phyloP scores from a whole-genome alignment of 2,329 filamentous ascomycete species.

The Cercospora zeae-maydis region DNA sequence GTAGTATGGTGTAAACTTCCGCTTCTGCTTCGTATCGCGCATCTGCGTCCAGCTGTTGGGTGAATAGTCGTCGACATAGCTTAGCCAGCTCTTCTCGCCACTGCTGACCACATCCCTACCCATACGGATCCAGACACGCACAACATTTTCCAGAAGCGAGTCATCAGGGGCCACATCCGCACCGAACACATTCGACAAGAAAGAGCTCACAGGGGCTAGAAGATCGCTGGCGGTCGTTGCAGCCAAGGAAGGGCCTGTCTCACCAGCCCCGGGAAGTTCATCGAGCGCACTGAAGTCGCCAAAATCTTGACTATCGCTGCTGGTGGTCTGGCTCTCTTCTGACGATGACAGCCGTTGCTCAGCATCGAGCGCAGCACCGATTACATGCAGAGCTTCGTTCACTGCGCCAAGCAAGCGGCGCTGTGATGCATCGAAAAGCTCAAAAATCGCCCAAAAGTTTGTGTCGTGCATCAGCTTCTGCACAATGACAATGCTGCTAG shows the following conservation, averaged over 20 bases:
- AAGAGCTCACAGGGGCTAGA: slow-evolving; percentile 49
- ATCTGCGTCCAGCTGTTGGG: slow-evolving; percentile 50
- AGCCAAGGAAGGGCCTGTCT: neutral
- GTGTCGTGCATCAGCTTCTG: slow-evolving; percentile 42
- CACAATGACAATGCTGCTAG: slow-evolving; percentile 23
- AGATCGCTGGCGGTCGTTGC: slow-evolving; percentile 37
- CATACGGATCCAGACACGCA: slow-evolving; percentile 55
- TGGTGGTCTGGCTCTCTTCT: slow-evolving; percentile 37
- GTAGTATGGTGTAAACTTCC: slow-evolving; percentile 47
- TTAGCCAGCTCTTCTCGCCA: slow-evolving; percentile 49
- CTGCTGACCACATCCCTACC: slow-evolving; percentile 48
- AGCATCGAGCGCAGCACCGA: slow-evolving; percentile 41
- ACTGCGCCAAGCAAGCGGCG: slow-evolving; percentile 45
- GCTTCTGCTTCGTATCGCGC: slow-evolving; percentile 45
- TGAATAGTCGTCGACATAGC: slow-evolving; percentile 55
- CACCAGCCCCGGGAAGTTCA: slow-evolving; percentile 32
- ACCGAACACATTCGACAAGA: slow-evolving; percentile 61
- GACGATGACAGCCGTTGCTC: slow-evolving; percentile 21
- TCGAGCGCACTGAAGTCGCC: slow-evolving; percentile 57
- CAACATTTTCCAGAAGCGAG: slow-evolving; percentile 47
- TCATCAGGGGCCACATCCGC: slow-evolving; percentile 56
- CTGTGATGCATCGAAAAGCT: slow-evolving; percentile 49
- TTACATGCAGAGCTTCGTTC: slow-evolving; percentile 48
- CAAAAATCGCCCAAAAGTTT: slow-evolving; percentile 44
- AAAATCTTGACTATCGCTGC: slow-evolving; percentile 63